Evolutionary conservation across 2,329 filamentous ascomycete genomes (phyloP).

Genomic region (Thelonectria blattea): DNA sequence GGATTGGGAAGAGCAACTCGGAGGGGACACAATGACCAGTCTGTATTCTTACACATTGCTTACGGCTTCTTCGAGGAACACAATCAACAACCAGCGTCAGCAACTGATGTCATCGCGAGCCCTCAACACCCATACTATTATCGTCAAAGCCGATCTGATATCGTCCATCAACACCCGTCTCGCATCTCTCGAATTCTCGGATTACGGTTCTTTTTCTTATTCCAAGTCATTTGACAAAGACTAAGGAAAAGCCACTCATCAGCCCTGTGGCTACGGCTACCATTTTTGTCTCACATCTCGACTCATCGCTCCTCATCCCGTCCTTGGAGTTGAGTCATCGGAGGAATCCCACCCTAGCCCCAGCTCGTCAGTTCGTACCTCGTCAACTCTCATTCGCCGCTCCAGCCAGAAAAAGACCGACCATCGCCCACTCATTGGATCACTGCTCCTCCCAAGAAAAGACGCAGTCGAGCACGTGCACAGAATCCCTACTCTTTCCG

Average conservation of each 20-base stretch:
- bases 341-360: conserved; percentile 5
- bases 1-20: not conserved
- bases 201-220: not conserved
- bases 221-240: conserved; percentile 2
- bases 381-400: not conserved
- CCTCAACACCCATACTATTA: not conserved
- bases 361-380: not conserved
- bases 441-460: not conserved
- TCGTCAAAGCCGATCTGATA: not conserved
- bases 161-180: not conserved
- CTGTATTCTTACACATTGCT: too few relatives aligned
- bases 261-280: not conserved
- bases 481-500: conserved; percentile 7
- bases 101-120: conserved; percentile 3
- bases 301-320: not conserved
- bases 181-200: not conserved
- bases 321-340: conserved; percentile 11
- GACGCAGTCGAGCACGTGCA: conserved; percentile 1
- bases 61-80: not conserved
- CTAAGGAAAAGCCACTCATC: not conserved
- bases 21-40: too few relatives aligned
- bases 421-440: not conserved
- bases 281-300: not conserved
- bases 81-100: not conserved
- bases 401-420: not conserved